phyloP scores from a whole-genome alignment of 257 asterid species.

The Cynanchum wilfordii region DNA sequence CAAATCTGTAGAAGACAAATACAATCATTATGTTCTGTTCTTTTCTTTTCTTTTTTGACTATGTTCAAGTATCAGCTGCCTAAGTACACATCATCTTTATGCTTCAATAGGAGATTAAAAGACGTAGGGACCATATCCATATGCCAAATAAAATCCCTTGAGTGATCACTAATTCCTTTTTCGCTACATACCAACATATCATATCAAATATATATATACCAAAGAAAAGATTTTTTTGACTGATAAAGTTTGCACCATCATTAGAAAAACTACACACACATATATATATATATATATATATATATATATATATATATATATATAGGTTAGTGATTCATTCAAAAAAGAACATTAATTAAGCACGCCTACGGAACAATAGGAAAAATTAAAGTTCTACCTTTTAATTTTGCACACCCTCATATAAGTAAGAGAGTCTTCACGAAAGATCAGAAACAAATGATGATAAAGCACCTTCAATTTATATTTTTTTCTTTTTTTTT shows the following conservation, averaged over 20 bases:
- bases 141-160: neutral
- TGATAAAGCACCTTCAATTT: neutral
- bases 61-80: constrained; percentile 11
- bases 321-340: constrained; percentile 2
- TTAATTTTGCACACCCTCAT: neutral
- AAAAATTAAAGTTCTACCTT: constrained; percentile 1
- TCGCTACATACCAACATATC: constrained; percentile 9
- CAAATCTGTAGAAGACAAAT: constrained; percentile 19
- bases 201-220: neutral
- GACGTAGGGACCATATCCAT: constrained; percentile 47
- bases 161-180: constrained; percentile 15
- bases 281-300: too few species aligned
- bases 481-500: neutral
- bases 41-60: constrained; percentile 34
- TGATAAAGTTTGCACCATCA: constrained; percentile 21
- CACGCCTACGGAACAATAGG: constrained; percentile 13
- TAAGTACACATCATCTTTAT: constrained; percentile 37
- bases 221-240: constrained; percentile 23
- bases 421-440: neutral
- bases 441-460: neutral
- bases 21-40: constrained; percentile 33
- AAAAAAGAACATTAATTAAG: constrained; percentile 17
- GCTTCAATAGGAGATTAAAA: constrained; percentile 39
- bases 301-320: too few species aligned
- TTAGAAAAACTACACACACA: neutral